These are phyloP conservation scores for Apiospora hydei DNA, from an alignment of 2,329 filamentous ascomycete species.

Conservation along the genomic window DNA sequence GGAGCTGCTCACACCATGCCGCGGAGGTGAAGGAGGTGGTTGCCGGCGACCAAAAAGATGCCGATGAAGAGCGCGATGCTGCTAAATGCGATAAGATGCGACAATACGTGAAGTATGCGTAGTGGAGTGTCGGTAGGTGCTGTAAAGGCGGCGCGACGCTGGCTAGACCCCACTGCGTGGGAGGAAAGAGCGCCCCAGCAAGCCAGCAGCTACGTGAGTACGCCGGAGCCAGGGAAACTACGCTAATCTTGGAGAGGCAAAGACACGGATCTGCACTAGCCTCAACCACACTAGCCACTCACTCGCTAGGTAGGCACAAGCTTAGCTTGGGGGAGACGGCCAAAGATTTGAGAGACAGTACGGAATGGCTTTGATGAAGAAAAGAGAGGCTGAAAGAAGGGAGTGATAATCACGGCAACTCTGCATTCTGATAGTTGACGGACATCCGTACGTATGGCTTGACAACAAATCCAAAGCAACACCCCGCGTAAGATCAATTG, in stretches of 20 bases:
- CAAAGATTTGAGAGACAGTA: neutral
- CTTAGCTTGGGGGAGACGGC: neutral
- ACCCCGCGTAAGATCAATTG: neutral
- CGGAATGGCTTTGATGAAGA: neutral
- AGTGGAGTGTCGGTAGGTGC: neutral
- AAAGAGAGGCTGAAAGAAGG: neutral
- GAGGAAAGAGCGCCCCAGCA: neutral
- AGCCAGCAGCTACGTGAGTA: neutral
- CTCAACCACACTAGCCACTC: conserved; percentile 8
- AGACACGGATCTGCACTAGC: neutral
- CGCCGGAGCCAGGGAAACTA: neutral
- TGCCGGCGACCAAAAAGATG: neutral
- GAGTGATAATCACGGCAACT: neutral
- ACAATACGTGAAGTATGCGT: neutral
- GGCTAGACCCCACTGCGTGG: conserved; percentile 7
- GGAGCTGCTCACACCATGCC: neutral
- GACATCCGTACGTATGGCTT: conserved; percentile 11
- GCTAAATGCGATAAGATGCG: conserved; percentile 11
- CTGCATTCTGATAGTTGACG: neutral
- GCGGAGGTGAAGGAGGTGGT: neutral
- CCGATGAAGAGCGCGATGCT: conserved; percentile 3
- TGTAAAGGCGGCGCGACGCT: conserved; percentile 3
- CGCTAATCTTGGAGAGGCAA: neutral
- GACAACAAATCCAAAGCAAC: neutral
- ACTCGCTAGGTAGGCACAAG: neutral